Evolutionary conservation across 495 filamentous ascomycete species (phyloP), one percentile per base, ranked within the genome.

Genomic region (Lasiosphaeria ovina): DNA sequence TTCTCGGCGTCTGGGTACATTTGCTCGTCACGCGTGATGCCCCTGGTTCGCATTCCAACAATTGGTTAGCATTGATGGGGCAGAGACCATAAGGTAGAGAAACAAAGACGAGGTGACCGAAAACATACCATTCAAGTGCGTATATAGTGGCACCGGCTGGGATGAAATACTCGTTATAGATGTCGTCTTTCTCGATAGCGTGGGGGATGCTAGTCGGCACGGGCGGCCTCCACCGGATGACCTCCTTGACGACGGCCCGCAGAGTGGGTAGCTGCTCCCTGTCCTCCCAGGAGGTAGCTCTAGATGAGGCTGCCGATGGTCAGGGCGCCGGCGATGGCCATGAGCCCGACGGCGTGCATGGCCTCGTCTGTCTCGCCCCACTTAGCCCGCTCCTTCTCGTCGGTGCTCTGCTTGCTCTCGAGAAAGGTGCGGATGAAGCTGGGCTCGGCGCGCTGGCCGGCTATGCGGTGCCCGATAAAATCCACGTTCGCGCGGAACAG

Each of bases 1-100:
- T 71, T 62, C 35, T 89, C 84, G n/a, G 84, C 69, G 57, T 85
- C 77, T 0, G 85, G 85, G 57, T 87, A 89, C 14, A 77, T 76
- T 11, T 67, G 60, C 52, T 81, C 75, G 64, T 89, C 81, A 53
- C 86, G 80, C 35, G 84, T 81, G 62, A 89, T 87, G 44, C 79
- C 83, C 86, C 85, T 74, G 44, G 6, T 35, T 77, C 58, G 47
- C 76, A 33, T 24, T 32, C 9, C 32, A 14, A 6, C 4, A 31
- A 48, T 58, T 53, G 35, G 59, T 55, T 32, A 14, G 35, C 52
- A 12, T 4, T 24, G 9, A 17, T 51, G 6, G 24, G 49, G 33
- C 11, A 6, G 16, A 35, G 51, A 35, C 12, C 10, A 53, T 14
- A n/a, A 35, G 1, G 40, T 12, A 40, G 31, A 3, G 12, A 35